phyloP scores from a whole-genome alignment of 2,329 filamentous ascomycete genomes.

The Pseudogymnoascus sp. region DNA sequence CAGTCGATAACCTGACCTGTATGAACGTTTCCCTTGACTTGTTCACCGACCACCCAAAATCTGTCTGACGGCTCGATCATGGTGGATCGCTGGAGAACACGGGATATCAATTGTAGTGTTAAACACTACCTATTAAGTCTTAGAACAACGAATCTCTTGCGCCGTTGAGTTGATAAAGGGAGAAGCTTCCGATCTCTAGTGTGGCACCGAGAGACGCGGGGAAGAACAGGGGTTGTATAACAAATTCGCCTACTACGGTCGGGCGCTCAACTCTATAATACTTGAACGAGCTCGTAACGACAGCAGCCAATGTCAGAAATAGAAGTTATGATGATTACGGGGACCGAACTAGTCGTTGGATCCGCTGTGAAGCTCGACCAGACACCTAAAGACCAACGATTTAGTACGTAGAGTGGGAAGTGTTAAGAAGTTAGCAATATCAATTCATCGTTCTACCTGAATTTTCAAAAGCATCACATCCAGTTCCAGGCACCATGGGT shows the following conservation, averaged over 20 bases:
- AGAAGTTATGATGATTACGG: no score
- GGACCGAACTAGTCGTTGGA: no score
- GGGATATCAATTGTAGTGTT: neutral
- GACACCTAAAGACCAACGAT: no score
- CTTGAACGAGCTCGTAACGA: no score
- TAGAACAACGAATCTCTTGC: no score
- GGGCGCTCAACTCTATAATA: no score
- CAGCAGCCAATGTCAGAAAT: no score
- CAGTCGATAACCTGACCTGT: neutral
- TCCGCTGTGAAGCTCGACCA: no score
- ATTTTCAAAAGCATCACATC: neutral
- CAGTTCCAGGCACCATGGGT: neutral
- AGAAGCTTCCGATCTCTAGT: neutral
- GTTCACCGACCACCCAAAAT: neutral
- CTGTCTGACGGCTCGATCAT: neutral
- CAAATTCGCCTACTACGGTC: no score
- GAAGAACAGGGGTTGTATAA: neutral
- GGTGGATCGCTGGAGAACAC: neutral
- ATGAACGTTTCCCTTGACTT: neutral
- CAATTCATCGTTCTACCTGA: neutral
- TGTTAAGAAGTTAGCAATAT: neutral
- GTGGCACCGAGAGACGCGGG: neutral
- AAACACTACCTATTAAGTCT: neutral
- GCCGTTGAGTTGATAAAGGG: neutral
- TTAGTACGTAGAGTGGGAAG: neutral